These are phyloP conservation scores for Penicillium maclennaniae DNA, from an alignment of 495 filamentous ascomycete species.

Conservation along the genomic window DNA sequence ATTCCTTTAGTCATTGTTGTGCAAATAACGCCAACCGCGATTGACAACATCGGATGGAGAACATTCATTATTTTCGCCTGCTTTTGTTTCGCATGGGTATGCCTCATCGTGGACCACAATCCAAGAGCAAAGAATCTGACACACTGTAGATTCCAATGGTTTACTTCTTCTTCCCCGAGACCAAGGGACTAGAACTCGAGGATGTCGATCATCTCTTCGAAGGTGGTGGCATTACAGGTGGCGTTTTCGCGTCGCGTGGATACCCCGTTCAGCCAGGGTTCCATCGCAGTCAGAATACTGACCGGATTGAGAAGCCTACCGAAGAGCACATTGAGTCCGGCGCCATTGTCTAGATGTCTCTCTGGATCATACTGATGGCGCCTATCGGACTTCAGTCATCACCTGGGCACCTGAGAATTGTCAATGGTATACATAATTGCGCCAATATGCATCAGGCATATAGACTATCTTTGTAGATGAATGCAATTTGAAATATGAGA, in stretches of 20 bases:
- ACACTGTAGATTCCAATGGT: slow-evolving; percentile 58
- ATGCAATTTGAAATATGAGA: neutral
- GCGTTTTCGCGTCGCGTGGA: slow-evolving; percentile 31
- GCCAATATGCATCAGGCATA: too few relatives aligned
- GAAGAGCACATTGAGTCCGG: neutral
- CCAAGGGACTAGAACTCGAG: slow-evolving; percentile 63
- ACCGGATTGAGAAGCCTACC: slow-evolving; percentile 13
- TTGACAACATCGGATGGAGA: slow-evolving; percentile 56
- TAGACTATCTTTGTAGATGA: neutral
- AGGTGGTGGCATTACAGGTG: slow-evolving; percentile 34
- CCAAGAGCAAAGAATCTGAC: slow-evolving; percentile 25
- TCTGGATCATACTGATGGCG: neutral
- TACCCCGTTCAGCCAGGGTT: slow-evolving; percentile 14
- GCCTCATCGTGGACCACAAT: neutral
- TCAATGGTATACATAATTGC: too few relatives aligned
- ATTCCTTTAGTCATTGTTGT: slow-evolving; percentile 39
- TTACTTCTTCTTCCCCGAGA: slow-evolving; percentile 65
- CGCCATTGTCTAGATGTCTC: neutral
- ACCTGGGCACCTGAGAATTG: too few relatives aligned
- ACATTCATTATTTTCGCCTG: slow-evolving; percentile 64
- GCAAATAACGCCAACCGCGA: slow-evolving; percentile 59
- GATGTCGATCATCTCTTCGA: slow-evolving; percentile 65
- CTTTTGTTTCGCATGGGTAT: slow-evolving; percentile 25
- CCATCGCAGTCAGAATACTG: slow-evolving; percentile 16
- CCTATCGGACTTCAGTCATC: neutral